phyloP scores from a whole-genome alignment of 148 eudicot genomes.

The Vaccinium myrtillus region DNA sequence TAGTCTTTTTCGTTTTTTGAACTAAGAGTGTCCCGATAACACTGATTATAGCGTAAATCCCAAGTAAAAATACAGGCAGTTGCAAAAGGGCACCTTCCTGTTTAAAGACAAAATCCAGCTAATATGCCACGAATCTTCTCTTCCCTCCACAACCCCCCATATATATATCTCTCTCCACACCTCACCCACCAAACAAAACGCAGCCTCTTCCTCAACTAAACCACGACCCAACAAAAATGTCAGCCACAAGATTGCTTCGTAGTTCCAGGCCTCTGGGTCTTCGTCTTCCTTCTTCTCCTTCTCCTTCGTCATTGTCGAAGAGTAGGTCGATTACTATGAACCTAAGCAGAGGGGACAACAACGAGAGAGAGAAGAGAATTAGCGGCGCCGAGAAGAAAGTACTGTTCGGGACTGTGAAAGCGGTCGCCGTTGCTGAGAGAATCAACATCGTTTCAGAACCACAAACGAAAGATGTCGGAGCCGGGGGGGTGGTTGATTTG shows the following conservation, averaged over 20 bases:
- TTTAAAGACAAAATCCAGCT: slow-evolving; percentile 9
- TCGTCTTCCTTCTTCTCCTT: slow-evolving; percentile 12
- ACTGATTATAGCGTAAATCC: background rate
- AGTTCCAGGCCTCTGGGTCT: slow-evolving; percentile 6
- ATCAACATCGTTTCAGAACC: slow-evolving; percentile 8
- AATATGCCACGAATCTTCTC: slow-evolving; percentile 29
- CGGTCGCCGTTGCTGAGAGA: slow-evolving; percentile 18
- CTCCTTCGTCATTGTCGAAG: background rate
- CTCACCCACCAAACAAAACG: background rate
- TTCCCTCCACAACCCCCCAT: background rate
- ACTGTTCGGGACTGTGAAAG: slow-evolving; percentile 11
- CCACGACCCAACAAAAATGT: slow-evolving; percentile 11
- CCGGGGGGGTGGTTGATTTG: slow-evolving; percentile 12
- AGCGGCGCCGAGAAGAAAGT: slow-evolving; percentile 15
- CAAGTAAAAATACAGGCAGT: background rate
- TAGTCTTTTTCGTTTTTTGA: too few species aligned
- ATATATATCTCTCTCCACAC: background rate
- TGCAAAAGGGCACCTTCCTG: background rate
- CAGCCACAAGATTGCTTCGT: slow-evolving; percentile 20
- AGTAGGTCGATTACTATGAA: background rate
- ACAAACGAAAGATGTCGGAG: background rate
- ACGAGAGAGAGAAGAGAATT: slow-evolving; percentile 5
- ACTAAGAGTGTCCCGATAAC: too few species aligned
- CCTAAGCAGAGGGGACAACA: slow-evolving; percentile 6
- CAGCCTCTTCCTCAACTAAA: too few species aligned